A percentile compares a stretch with the other conserved stretches of the same genome.
These are phyloP conservation scores for Keithomyces neogunnii DNA, from an alignment of 2,329 filamentous ascomycete species.

Conservation along the genomic window DNA sequence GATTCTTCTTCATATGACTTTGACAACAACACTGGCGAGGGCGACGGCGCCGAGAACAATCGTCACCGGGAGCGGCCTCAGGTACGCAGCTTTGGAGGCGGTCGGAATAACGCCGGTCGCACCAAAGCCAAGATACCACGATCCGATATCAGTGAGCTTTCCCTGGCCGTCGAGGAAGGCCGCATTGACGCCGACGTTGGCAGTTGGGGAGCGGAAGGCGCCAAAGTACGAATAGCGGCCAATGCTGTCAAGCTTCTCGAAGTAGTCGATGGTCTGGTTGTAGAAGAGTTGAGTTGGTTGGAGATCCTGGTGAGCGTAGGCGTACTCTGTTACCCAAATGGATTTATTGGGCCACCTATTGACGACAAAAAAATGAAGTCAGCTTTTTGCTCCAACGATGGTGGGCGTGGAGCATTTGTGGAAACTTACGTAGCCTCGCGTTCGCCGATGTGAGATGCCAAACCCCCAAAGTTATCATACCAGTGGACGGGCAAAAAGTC, in stretches of 20 bases:
- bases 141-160: slow-evolving; percentile 64
- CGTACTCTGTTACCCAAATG: slow-evolving; percentile 77
- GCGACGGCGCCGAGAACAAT: slow-evolving; percentile 3
- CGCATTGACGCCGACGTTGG: slow-evolving; percentile 66
- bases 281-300: slow-evolving; percentile 54
- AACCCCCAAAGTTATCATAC: slow-evolving; percentile 61
- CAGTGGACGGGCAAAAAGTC: slow-evolving; percentile 59
- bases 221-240: slow-evolving; percentile 70
- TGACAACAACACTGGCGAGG: neutral
- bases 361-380: neutral
- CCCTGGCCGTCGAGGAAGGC: slow-evolving; percentile 63
- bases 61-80: neutral
- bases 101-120: slow-evolving; percentile 36
- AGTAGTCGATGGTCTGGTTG: slow-evolving; percentile 56
- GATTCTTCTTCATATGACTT: too few species aligned
- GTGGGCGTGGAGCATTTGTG: too few species aligned
- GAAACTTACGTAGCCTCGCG: slow-evolving; percentile 24
- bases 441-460: slow-evolving; percentile 58
- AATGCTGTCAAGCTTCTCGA: slow-evolving; percentile 50
- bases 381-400: too few species aligned
- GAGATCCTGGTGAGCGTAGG: slow-evolving; percentile 48
- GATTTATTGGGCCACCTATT: slow-evolving; percentile 48
- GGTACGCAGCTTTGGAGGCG: slow-evolving; percentile 10
- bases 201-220: slow-evolving; percentile 58
- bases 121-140: slow-evolving; percentile 61